A percentile compares a stretch with the other conserved stretches of the same genome.
These are phyloP conservation scores for Tolypocladium ophioglossoides DNA, from an alignment of 2,329 filamentous ascomycete species.

Conservation along the genomic window DNA sequence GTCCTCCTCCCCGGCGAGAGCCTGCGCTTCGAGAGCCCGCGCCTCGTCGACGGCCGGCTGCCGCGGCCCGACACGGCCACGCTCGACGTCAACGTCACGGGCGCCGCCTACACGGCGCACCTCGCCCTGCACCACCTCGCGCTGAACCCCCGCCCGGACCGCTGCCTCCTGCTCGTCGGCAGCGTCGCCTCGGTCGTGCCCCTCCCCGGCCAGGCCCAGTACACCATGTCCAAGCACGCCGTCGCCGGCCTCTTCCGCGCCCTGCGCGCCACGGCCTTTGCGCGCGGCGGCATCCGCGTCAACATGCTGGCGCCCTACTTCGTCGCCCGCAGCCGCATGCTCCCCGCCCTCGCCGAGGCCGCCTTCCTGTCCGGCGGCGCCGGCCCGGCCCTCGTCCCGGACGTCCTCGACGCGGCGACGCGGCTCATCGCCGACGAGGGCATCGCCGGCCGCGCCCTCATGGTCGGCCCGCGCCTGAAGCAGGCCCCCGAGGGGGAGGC, in stretches of 20 bases:
- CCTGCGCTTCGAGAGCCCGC: slow-evolving; percentile 35
- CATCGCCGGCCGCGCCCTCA: slow-evolving; percentile 46
- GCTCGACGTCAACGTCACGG: slow-evolving; percentile 52
- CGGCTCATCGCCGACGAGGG: slow-evolving; percentile 47
- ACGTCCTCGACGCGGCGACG: slow-evolving; percentile 55
- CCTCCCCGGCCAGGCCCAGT: slow-evolving; percentile 36
- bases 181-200: slow-evolving; percentile 46
- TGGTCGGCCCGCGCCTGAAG: slow-evolving; percentile 43
- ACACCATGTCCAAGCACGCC: slow-evolving; percentile 54
- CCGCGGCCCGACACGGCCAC: slow-evolving; percentile 38
- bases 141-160: slow-evolving; percentile 26
- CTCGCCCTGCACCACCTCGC: slow-evolving; percentile 42
- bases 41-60: slow-evolving; percentile 28
- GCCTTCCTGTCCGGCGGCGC: slow-evolving; percentile 42
- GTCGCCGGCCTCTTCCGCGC: slow-evolving; percentile 54
- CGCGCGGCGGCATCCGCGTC: slow-evolving; percentile 35
- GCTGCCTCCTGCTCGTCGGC: slow-evolving; percentile 52
- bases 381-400: slow-evolving; percentile 38
- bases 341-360: slow-evolving; percentile 36
- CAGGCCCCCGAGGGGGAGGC: slow-evolving; percentile 22
- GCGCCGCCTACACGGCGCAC: slow-evolving; percentile 54
- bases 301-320: slow-evolving; percentile 62
- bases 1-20: slow-evolving; percentile 29
- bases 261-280: slow-evolving; percentile 36
- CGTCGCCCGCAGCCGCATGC: slow-evolving; percentile 44